Evolutionary conservation across 495 filamentous ascomycete species (phyloP), one percentile per base, ranked within the genome.

Genomic region (Trichocladium uniseriatum): DNA sequence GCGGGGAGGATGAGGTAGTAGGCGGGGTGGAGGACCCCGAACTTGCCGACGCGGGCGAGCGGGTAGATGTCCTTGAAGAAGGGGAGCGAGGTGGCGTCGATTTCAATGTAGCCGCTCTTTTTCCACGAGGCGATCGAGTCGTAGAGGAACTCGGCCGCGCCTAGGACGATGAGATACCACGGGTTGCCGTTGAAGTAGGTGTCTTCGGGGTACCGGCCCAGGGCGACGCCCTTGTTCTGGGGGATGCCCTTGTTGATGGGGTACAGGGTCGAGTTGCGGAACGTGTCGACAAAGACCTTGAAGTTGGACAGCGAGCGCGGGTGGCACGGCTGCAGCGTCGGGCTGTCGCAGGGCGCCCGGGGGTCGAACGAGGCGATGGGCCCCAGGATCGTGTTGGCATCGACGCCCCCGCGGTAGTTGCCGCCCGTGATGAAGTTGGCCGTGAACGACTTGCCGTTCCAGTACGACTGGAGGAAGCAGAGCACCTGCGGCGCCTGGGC

Each of bases 171-270:
- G 9, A 85, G 70, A 52, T 79, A 82, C 79, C 79, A 82, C 29
- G 77, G 79, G 58, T 82, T 79, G 9, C 78, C 80, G 43, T 72
- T 71, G 51, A 76, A 77, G 56, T 85, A 87, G 2, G 63, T 55
- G 46, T 86, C 83, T 53, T 84, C 81, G 3, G 80, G 65, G 54
- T 87, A 87, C 14, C 83, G 65, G 21, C 83, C 83, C 5, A 84
- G 70, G 3, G 81, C 78, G 24, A 79, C 70, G 3, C 78, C 78
- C 13, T 62, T 54, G 1, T 75, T 73, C 2, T 65, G 49, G 3
- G 64, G 24, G 27, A 66, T 60, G 8, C 68, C 70, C 6, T 60
- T 55, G 66, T 84, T 84, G 55, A 84, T 65, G 11, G 66, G 56
- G 55, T 82, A 84, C 11, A 80, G 37, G 22, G 9, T 27, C 1